Percentiles rank a stretch among this genome's conserved stretches.
phyloP scores from a whole-genome alignment of 1,284 basidiomycete genomes.

The Ganoderma boninense region DNA sequence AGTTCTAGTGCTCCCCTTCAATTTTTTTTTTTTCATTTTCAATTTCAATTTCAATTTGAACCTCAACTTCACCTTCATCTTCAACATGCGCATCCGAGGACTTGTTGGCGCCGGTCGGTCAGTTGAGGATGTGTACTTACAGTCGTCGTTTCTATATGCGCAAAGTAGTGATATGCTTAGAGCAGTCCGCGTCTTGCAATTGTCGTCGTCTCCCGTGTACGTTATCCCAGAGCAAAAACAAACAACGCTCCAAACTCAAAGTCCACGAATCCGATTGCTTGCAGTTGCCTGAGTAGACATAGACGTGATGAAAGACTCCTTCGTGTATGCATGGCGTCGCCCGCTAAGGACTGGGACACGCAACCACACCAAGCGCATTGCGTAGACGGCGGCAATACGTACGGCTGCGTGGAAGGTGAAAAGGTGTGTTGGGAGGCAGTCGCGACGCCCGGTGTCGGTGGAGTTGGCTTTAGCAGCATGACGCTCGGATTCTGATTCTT shows the following conservation, averaged over 20 bases:
- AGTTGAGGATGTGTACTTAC: background rate
- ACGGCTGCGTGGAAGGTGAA: too few relatives aligned
- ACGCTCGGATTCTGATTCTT: too few relatives aligned
- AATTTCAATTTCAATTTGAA: background rate
- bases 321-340: too few relatives aligned
- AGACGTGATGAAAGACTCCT: too few relatives aligned
- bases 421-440: too few relatives aligned
- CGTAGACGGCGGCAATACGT: too few relatives aligned
- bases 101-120: slow-evolving; percentile 1
- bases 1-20: background rate
- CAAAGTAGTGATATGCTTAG: slow-evolving; percentile 5
- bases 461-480: too few relatives aligned
- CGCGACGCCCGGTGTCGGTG: too few relatives aligned
- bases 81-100: background rate
- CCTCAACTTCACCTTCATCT: background rate
- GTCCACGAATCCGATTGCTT: too few relatives aligned
- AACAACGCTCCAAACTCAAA: background rate
- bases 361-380: too few relatives aligned
- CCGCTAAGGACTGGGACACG: too few relatives aligned
- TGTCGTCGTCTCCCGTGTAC: background rate
- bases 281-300: too few relatives aligned
- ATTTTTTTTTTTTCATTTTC: background rate
- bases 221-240: background rate
- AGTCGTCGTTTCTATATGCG: background rate
- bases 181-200: background rate